These are phyloP conservation scores for Rhodotorula sp. DNA, from an alignment of 1,284 basidiomycete species.

Conservation along the genomic window DNA sequence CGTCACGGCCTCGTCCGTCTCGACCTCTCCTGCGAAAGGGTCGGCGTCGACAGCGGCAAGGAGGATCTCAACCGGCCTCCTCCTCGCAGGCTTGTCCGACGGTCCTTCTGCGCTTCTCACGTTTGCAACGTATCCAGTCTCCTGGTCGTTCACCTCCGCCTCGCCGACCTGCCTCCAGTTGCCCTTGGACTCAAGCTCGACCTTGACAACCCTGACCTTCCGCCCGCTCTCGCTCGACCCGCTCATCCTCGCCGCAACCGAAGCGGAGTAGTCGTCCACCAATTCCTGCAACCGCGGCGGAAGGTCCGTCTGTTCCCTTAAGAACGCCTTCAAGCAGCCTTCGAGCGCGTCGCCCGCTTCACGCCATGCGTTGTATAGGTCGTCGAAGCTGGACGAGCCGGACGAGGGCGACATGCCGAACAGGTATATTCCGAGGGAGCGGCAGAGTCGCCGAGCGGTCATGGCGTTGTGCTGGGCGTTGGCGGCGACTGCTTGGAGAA, in stretches of 20 bases:
- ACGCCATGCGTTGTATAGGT: slow-evolving; percentile 13
- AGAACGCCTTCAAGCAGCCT: slow-evolving; percentile 15
- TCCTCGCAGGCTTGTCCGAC: not conserved
- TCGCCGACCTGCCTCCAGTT: not conserved
- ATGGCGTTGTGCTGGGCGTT: slow-evolving; percentile 35
- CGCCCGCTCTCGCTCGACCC: not conserved
- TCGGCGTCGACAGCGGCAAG: not conserved
- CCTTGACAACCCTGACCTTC: slow-evolving; percentile 7
- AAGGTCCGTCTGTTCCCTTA: slow-evolving; percentile 22
- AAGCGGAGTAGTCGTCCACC: slow-evolving; percentile 3
- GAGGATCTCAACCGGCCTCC: slow-evolving; percentile 10
- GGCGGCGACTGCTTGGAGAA: slow-evolving; percentile 25
- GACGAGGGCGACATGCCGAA: slow-evolving; percentile 19
- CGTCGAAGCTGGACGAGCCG: not conserved
- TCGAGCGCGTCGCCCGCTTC: slow-evolving; percentile 24
- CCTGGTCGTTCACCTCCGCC: slow-evolving; percentile 12
- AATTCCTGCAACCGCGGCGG: slow-evolving; percentile 27
- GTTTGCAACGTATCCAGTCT: slow-evolving; percentile 11
- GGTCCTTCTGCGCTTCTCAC: not conserved
- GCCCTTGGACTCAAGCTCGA: slow-evolving; percentile 11
- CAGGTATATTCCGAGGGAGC: slow-evolving; percentile 26
- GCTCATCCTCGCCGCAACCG: not conserved
- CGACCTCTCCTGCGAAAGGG: not conserved
- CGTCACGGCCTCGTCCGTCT: not conserved
- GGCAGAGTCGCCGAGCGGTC: slow-evolving; percentile 18